Evolutionary conservation across 2,329 filamentous ascomycete species (phyloP), one percentile per base, ranked within the genome.

Genomic region (Aspergillus amoenus): DNA sequence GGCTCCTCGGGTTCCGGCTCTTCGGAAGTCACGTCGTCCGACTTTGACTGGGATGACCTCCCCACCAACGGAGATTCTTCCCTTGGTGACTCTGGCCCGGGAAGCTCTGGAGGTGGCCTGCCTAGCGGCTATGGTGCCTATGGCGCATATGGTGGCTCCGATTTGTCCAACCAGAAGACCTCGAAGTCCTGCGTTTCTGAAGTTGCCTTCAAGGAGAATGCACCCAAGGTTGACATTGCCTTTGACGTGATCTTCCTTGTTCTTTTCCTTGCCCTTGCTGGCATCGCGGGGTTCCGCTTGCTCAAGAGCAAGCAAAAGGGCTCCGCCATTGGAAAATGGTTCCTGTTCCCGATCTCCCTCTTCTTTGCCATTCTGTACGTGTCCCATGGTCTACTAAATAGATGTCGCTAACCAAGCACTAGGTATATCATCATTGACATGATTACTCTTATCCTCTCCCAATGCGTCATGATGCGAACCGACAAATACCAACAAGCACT

Each of bases 201-300:
- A 3, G 27, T 11, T 6, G 59, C 60, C 13, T 60, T 60, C 27
- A 24, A 50, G 2, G 21, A 49, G 5, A 43, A 43, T 1, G 32
- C n/a, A 2, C 34, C 57, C 2, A 47, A 41, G 5, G 43, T 62
- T 2, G 30, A 50, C 21, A 45, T 63, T n/a, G 55, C 57, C 9
- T 63, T 61, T n/a, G 47, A 59, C 27, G 57, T 55, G 17, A 44
- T 63, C 8, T 63, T 60, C 55, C 54, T 61, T 15, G 41, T 63
- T 27, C 37, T 62, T 0, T 63, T 55, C n/a, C 3, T 57, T 9
- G 53, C 24, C 3, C 32, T 62, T 3, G 50, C 50, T 11, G 51
- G 21, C 18, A 4, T 59, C 13, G 21, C 51, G 0, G 37, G 18
- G 1, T 12, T 52, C 15, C 40, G 50, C 1, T 34, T 52, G 1